Evolutionary conservation across 139 green algal species (phyloP).

Genomic region (Desmodesmus armatus): DNA sequence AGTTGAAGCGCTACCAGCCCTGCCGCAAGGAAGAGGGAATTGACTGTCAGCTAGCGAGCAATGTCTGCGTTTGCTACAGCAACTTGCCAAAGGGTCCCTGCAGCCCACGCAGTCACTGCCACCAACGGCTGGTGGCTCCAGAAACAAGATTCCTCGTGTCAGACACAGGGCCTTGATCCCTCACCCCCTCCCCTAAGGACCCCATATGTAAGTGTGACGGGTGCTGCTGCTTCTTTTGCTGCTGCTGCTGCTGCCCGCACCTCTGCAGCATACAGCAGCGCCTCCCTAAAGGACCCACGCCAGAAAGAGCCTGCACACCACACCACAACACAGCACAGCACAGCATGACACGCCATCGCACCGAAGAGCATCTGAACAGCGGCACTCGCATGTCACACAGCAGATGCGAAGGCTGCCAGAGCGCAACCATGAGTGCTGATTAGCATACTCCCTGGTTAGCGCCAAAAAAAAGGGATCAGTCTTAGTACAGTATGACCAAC

Average conservation of each 20-base stretch:
- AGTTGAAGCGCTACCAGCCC: not conserved
- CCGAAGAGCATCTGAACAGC: not conserved
- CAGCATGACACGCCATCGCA: not conserved
- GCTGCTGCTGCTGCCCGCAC: too few species aligned
- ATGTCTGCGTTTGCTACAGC: too few species aligned
- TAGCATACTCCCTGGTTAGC: too few species aligned
- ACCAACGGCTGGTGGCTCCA: not conserved
- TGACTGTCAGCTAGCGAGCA: too few species aligned
- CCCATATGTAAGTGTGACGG: not conserved
- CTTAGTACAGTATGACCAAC: too few species aligned
- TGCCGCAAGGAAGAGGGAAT: too few species aligned
- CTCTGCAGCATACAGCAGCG: conserved; percentile 20
- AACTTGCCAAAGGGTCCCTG: too few species aligned
- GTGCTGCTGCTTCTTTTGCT: too few species aligned
- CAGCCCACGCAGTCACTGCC: not conserved
- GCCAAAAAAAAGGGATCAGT: not conserved
- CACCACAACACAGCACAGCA: not conserved
- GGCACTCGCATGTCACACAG: not conserved
- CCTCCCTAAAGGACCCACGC: not conserved
- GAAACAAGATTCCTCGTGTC: not conserved
- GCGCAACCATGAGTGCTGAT: too few species aligned
- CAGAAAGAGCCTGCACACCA: not conserved
- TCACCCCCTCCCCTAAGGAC: not conserved
- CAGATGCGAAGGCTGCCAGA: too few species aligned
- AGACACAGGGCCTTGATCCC: not conserved